Conservation (phyloP, 345 rosid species). For the Aurinia saxatilis region DNA sequence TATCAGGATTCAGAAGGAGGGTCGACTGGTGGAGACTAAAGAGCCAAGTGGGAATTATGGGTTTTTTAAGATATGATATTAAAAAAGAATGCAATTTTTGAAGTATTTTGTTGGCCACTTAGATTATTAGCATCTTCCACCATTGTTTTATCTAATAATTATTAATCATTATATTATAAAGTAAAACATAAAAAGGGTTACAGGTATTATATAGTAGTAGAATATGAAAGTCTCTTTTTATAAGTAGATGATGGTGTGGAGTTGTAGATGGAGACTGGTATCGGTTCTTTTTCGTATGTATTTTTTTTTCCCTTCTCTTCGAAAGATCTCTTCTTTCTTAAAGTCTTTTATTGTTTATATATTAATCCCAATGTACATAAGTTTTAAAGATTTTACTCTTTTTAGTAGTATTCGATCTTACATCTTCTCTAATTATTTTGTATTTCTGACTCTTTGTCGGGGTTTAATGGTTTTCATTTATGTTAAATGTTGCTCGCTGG, state of each 20-base stretch:
- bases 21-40: constrained; percentile 7
- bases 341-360: constrained; percentile 19
- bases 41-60: neutral
- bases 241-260: constrained; percentile 18
- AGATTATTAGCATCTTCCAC: constrained; percentile 23
- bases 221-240: constrained; percentile 12
- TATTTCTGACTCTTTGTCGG: neutral
- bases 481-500: too few relatives aligned
- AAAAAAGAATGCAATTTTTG: constrained; percentile 24
- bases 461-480: neutral
- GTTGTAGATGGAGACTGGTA: constrained; percentile 14
- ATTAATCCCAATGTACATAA: constrained; percentile 23
- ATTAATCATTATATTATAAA: constrained; percentile 17
- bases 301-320: neutral
- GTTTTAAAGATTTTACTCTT: neutral
- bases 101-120: constrained; percentile 21
- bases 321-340: neutral
- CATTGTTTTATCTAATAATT: constrained; percentile 9
- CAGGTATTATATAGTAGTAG: constrained; percentile 15
- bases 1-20: neutral
- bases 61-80: constrained; percentile 1
- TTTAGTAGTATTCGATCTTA: neutral
- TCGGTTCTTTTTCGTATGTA: constrained; percentile 12
- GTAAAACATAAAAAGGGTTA: constrained; percentile 16
- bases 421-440: neutral